Conservation (phyloP, 495 filamentous ascomycete species). For the Aspergillus panamensis region DNA sequence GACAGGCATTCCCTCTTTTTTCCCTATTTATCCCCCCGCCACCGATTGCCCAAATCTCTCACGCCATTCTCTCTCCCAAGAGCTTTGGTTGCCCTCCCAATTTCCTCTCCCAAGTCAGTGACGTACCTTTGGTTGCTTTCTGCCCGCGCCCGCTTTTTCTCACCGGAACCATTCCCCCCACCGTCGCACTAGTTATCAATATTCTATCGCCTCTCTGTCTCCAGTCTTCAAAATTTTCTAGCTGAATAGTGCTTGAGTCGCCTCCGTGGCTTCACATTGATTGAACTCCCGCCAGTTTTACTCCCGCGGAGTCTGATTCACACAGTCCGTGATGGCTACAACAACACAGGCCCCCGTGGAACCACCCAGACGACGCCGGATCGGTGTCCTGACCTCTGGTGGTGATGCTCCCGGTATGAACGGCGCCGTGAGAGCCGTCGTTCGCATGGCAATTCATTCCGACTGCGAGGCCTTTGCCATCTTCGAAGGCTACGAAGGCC, state of each 20-base stretch:
- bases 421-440: slow-evolving; percentile 86
- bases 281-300: slow-evolving; percentile 3
- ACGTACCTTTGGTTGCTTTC: slow-evolving; percentile 24
- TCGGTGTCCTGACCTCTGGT: slow-evolving; percentile 94
- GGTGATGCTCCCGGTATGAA: slow-evolving; percentile 99
- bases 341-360: slow-evolving; percentile 32
- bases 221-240: slow-evolving; percentile 11
- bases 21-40: background rate
- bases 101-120: slow-evolving; percentile 24
- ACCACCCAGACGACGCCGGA: slow-evolving; percentile 65
- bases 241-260: slow-evolving; percentile 11
- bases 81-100: background rate
- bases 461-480: slow-evolving; percentile 86
- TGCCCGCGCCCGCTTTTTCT: slow-evolving; percentile 44
- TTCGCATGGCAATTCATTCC: slow-evolving; percentile 83
- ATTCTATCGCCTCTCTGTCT: slow-evolving; percentile 15
- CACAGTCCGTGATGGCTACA: slow-evolving; percentile 31
- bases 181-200: slow-evolving; percentile 18
- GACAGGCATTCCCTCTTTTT: background rate
- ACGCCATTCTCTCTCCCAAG: slow-evolving; percentile 1
- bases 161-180: slow-evolving; percentile 39
- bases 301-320: slow-evolving; percentile 6
- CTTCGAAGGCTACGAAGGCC: slow-evolving; percentile 93
- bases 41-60: background rate
- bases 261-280: slow-evolving; percentile 6